Evolutionary conservation across 2,329 filamentous ascomycete species (phyloP), one percentile per base, ranked within the genome.

Genomic region (Hymenoscyphus occultus): DNA sequence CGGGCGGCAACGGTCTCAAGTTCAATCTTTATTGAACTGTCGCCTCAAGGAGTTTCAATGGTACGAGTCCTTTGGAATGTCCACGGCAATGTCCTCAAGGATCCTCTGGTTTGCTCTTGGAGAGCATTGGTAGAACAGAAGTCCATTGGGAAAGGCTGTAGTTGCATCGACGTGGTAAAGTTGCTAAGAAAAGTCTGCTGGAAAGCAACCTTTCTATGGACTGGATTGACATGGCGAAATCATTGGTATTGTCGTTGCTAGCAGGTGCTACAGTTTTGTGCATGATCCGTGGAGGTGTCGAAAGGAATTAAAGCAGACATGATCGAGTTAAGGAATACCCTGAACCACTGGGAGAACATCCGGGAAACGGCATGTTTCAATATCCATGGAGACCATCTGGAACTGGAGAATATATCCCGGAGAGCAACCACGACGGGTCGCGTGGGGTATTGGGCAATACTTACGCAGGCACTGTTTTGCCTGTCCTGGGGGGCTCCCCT

Each of bases 1-100:
- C 64, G 67, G 67, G 39, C 63, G 70, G 67, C 64, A 63, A 70
- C 65, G 63, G 62, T 69, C 64, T 58, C 13, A 39, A 59, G 45
- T 39, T 32, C 22, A 39, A 31, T 28, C 32, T 58, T 40, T 45
- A 64, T 6, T 60, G 22, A 57, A 9, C 7, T 3, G 14, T 32
- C n/a, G 12, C n/a, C 5, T 12, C 31, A 58, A 19, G 5, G 28
- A 5, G n/a, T 14, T 10, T 51, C 45, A n/a, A 51, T 28, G 45
- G 45, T 22, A 10, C 9, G 45, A 22, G 2, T 51, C 45, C 42
- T 51, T 22, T 16, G 59, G 62, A n/a, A 62, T 57, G 12, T 65
- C 56, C 60, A 65, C 22, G 60, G 63, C n/a, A 39, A 40, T 58
- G 39, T 51, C 62, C 57, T 42, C 7, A 56, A 14, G 39, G 48